Evolutionary conservation across 495 filamentous ascomycete genomes (phyloP).

Genomic region (Talaromyces trachyspermus): DNA sequence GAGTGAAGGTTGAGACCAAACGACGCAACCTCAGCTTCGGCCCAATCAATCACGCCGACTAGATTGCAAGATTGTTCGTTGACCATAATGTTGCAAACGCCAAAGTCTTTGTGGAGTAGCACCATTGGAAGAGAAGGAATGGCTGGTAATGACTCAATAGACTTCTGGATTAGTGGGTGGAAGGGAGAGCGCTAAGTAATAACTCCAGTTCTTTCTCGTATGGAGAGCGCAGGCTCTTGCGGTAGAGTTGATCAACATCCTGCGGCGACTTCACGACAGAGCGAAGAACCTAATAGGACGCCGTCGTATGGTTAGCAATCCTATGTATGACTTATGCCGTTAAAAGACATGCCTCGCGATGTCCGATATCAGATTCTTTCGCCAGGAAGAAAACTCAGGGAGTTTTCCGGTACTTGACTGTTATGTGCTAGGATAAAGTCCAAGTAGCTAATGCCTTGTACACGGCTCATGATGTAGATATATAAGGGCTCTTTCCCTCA

Average conservation of each 20-base stretch:
- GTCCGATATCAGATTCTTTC: conserved; percentile 24
- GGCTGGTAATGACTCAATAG: conserved; percentile 18
- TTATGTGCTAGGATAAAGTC: conserved; percentile 26
- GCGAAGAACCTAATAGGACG: conserved; percentile 23
- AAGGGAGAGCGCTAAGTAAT: conserved; percentile 27
- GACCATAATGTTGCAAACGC: conserved; percentile 31
- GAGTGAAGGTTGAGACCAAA: conserved; percentile 34
- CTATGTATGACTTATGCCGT: neutral
- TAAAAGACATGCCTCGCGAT: conserved; percentile 17
- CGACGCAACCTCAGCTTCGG: conserved; percentile 29
- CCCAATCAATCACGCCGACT: conserved; percentile 36
- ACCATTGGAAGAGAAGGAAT: conserved; percentile 35
- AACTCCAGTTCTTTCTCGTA: conserved; percentile 23
- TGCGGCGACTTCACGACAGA: conserved; percentile 26
- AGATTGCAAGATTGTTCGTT: conserved; percentile 26
- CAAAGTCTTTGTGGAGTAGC: conserved; percentile 31
- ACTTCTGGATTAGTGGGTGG: conserved; percentile 23
- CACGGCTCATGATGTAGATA: conserved; percentile 30
- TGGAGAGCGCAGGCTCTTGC: conserved; percentile 13
- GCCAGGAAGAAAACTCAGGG: conserved; percentile 21
- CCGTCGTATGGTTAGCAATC: neutral
- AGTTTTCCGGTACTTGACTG: conserved; percentile 21
- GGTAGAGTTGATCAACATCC: conserved; percentile 17
- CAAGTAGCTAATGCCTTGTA: conserved; percentile 28
- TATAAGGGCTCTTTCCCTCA: conserved; percentile 25